These are phyloP conservation scores for Cyberlindnera galapagoensis DNA, from an alignment of 805 yeast species.

Conservation along the genomic window DNA sequence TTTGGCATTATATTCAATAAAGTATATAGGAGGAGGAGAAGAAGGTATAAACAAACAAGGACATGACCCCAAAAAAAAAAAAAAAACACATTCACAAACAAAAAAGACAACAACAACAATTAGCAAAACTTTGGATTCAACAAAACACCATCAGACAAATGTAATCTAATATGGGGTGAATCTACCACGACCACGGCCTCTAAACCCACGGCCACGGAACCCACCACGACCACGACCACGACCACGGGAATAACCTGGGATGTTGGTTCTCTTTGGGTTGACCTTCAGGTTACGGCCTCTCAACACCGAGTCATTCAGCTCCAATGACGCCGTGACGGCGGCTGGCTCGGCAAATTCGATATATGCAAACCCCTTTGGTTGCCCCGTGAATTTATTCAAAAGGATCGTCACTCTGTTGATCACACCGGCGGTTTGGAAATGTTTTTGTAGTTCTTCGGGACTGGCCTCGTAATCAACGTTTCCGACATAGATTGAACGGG, in stretches of 20 bases:
- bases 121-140: no score
- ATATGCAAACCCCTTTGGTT: conserved; percentile 84
- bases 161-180: conserved; percentile 34
- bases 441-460: conserved; percentile 73
- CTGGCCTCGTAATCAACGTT: conserved; percentile 77
- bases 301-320: conserved; percentile 57
- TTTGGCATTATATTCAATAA: no score
- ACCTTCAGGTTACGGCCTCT: conserved; percentile 70
- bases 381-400: conserved; percentile 67
- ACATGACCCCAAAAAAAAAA: no score
- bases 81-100: no score
- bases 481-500: conserved; percentile 74
- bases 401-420: conserved; percentile 77
- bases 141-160: no score
- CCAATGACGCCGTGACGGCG: conserved; percentile 59
- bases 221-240: conserved; percentile 46
- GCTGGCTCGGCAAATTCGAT: conserved; percentile 70
- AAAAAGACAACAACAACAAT: no score
- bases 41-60: no score
- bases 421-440: conserved; percentile 62
- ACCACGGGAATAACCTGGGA: conserved; percentile 58
- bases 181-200: conserved; percentile 41
- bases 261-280: conserved; percentile 69
- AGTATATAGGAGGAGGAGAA: no score
- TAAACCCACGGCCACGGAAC: conserved; percentile 30